Conservation (phyloP, 176 grass and related monocot genomes). For the Tillandsia fasciculata region DNA sequence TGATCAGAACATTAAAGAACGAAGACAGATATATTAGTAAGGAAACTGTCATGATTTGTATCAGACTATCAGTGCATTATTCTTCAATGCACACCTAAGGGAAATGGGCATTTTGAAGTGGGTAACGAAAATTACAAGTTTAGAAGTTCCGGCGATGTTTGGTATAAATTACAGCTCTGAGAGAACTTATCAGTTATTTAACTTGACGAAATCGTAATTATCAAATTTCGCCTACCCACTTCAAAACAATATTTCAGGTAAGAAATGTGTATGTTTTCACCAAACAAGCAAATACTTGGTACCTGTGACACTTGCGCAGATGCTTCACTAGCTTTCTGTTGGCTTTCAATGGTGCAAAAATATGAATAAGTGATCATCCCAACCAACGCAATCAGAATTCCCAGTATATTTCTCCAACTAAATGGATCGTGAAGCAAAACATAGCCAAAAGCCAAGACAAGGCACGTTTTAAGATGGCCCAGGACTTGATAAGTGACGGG, state of each 20-base stretch:
- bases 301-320: conserved; percentile 72
- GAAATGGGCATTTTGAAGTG: background rate
- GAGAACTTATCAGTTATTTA: too few relatives aligned
- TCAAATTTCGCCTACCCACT: too few relatives aligned
- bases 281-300: conserved; percentile 1
- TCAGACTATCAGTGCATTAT: background rate
- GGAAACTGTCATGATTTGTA: background rate
- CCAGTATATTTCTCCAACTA: conserved; percentile 97
- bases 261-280: background rate
- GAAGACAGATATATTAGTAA: background rate
- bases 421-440: conserved; percentile 94
- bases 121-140: background rate
- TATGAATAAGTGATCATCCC: conserved; percentile 91
- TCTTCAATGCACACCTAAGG: background rate
- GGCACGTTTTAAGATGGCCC: conserved; percentile 94
- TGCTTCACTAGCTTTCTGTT: conserved; percentile 57
- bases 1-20: background rate
- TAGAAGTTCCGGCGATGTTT: too few relatives aligned
- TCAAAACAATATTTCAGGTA: too few relatives aligned
- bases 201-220: too few relatives aligned
- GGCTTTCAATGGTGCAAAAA: conserved; percentile 59
- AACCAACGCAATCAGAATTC: conserved; percentile 82
- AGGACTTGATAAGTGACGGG: conserved; percentile 97
- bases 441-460: conserved; percentile 90
- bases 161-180: too few relatives aligned